These are phyloP conservation scores for Apiospora malaysiana DNA, from an alignment of 2,329 filamentous ascomycete species.

Conservation along the genomic window DNA sequence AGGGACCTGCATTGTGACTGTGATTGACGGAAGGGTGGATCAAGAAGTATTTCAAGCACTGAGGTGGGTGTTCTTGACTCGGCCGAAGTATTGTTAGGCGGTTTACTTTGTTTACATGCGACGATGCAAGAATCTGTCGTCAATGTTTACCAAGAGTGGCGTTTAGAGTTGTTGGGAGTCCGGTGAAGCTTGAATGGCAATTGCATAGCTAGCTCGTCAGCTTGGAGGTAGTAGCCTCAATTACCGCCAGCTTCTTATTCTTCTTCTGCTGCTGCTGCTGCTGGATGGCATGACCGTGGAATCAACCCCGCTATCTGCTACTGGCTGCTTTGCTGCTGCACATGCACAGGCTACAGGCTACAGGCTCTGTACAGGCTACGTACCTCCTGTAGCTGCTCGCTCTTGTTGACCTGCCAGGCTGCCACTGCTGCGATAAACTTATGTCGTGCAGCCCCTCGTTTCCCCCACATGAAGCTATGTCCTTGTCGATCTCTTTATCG, in stretches of 20 bases:
- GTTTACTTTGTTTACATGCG: not conserved
- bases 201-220: not conserved
- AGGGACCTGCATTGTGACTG: constrained; percentile 69
- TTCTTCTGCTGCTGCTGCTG: too few relatives aligned
- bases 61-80: not conserved
- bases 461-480: constrained; percentile 21
- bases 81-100: not conserved
- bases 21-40: not conserved
- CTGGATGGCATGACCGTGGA: not conserved
- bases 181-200: constrained; percentile 13
- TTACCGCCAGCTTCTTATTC: too few relatives aligned
- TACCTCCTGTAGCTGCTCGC: too few relatives aligned
- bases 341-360: too few relatives aligned
- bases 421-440: too few relatives aligned
- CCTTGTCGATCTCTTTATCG: not conserved
- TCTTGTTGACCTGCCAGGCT: not conserved
- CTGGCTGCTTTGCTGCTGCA: too few relatives aligned
- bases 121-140: not conserved
- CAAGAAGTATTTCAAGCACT: not conserved
- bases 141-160: not conserved
- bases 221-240: not conserved
- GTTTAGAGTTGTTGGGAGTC: not conserved
- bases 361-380: too few relatives aligned
- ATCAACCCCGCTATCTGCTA: not conserved
- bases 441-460: constrained; percentile 20